Conservation (phyloP, 2,329 filamentous ascomycete species). For the Dactylellina leptospora region DNA sequence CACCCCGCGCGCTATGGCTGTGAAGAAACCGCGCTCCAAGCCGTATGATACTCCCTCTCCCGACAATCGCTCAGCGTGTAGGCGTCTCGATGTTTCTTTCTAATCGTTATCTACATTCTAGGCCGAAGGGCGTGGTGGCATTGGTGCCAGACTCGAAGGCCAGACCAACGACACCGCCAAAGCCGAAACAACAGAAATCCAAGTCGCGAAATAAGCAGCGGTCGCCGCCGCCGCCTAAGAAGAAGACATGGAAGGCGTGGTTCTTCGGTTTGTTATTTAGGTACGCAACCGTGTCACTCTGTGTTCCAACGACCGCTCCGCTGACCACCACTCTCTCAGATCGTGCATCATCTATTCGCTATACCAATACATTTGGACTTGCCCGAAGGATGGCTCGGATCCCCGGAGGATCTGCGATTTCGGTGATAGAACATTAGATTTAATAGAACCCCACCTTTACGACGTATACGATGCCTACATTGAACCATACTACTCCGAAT, state of each 20-base stretch:
- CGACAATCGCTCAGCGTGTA: not conserved
- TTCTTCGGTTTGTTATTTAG: conserved; percentile 22
- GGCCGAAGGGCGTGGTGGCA: conserved; percentile 44
- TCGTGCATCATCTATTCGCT: conserved; percentile 38
- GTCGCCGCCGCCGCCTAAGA: conserved; percentile 37
- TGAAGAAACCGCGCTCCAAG: conserved; percentile 37
- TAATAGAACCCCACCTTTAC: conserved; percentile 75
- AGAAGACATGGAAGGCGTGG: conserved; percentile 25
- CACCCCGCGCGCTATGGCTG: conserved; percentile 39
- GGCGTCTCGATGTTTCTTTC: not conserved
- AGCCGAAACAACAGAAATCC: conserved; percentile 57
- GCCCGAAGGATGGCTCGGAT: conserved; percentile 55
- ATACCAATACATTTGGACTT: conserved; percentile 51
- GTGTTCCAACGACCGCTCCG: not conserved
- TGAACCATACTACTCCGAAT: conserved; percentile 82
- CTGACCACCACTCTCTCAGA: conserved; percentile 17
- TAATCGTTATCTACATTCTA: conserved; percentile 17
- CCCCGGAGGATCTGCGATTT: conserved; percentile 83
- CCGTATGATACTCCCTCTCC: conserved; percentile 14
- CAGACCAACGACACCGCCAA: conserved; percentile 19
- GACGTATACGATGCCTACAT: conserved; percentile 89
- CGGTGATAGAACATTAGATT: conserved; percentile 74
- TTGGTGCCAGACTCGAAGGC: conserved; percentile 35
- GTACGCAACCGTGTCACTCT: not conserved
- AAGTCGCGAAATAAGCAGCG: conserved; percentile 38